Conservation (phyloP, 2,329 filamentous ascomycete genomes). For the Paracorniculantispora psalliotae region DNA sequence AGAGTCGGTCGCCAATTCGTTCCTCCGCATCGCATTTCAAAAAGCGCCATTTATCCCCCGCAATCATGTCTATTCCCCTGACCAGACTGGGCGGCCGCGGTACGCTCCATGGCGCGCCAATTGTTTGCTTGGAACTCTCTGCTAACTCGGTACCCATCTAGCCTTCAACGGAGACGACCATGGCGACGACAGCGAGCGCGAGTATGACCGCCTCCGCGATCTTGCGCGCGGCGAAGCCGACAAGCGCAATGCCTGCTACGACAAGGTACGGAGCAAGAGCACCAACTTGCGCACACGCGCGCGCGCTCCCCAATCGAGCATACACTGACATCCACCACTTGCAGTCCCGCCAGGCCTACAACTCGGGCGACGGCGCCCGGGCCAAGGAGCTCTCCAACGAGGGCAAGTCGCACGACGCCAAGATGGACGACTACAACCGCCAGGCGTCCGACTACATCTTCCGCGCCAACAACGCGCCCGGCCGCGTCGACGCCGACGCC, state of each 20-base stretch:
- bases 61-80: slow-evolving; percentile 38
- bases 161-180: slow-evolving; percentile 68
- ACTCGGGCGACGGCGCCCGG: slow-evolving; percentile 71
- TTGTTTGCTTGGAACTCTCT: not conserved
- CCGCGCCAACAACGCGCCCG: slow-evolving; percentile 82
- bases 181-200: slow-evolving; percentile 65
- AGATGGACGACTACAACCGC: slow-evolving; percentile 84
- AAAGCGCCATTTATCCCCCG: not conserved
- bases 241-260: slow-evolving; percentile 74
- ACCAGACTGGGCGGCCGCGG: slow-evolving; percentile 40
- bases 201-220: slow-evolving; percentile 87
- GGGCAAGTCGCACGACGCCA: slow-evolving; percentile 75
- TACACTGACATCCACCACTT: slow-evolving; percentile 24
- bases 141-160: slow-evolving; percentile 31
- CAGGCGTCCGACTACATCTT: slow-evolving; percentile 94
- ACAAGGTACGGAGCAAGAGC: slow-evolving; percentile 52
- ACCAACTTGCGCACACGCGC: too few species aligned
- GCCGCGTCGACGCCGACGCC: slow-evolving; percentile 70
- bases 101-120: slow-evolving; percentile 25
- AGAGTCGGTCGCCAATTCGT: not conserved
- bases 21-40: too few species aligned
- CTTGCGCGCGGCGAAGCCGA: slow-evolving; percentile 75
- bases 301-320: too few species aligned
- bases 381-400: slow-evolving; percentile 82
- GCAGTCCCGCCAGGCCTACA: slow-evolving; percentile 74